Percentiles rank a stretch among this genome's conserved stretches.
Evolutionary conservation across 2,329 filamentous ascomycete genomes (phyloP).

Genomic region (Colletotrichum limetticola): DNA sequence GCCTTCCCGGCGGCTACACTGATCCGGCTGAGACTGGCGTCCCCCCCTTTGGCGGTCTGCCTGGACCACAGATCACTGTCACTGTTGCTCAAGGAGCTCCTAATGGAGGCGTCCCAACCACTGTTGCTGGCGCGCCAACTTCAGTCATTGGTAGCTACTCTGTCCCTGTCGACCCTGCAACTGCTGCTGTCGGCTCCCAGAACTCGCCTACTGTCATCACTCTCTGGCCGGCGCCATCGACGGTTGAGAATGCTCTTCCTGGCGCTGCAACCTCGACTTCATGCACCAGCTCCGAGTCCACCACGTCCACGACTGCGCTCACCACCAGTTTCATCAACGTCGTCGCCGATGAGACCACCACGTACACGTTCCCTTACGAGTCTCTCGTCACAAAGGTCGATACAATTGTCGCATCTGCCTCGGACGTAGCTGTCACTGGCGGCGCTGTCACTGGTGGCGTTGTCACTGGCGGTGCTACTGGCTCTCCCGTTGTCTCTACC

Average conservation of each 20-base stretch:
- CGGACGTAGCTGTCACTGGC: neutral
- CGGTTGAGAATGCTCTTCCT: neutral
- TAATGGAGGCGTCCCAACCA: neutral
- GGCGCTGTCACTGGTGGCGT: constrained; percentile 37
- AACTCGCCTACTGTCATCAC: constrained; percentile 11
- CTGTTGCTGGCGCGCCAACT: neutral
- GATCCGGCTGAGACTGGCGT: constrained; percentile 1
- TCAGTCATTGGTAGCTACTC: neutral
- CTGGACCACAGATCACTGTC: neutral
- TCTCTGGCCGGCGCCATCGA: constrained; percentile 9
- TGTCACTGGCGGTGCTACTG: constrained; percentile 39
- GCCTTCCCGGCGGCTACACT: constrained; percentile 20
- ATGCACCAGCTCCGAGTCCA: constrained; percentile 3
- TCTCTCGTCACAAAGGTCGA: constrained; percentile 30
- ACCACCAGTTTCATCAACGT: constrained; percentile 54
- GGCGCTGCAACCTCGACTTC: constrained; percentile 2
- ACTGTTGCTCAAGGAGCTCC: neutral
- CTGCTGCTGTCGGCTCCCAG: neutral
- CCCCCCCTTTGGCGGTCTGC: neutral
- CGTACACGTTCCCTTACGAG: constrained; percentile 44
- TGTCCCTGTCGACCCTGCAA: neutral
- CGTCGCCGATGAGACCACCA: constrained; percentile 51
- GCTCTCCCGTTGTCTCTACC: neutral
- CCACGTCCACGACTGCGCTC: constrained; percentile 37
- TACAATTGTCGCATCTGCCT: neutral